These are phyloP conservation scores for Trichoderma hamatum DNA, from an alignment of 2,329 filamentous ascomycete genomes.

Conservation along the genomic window DNA sequence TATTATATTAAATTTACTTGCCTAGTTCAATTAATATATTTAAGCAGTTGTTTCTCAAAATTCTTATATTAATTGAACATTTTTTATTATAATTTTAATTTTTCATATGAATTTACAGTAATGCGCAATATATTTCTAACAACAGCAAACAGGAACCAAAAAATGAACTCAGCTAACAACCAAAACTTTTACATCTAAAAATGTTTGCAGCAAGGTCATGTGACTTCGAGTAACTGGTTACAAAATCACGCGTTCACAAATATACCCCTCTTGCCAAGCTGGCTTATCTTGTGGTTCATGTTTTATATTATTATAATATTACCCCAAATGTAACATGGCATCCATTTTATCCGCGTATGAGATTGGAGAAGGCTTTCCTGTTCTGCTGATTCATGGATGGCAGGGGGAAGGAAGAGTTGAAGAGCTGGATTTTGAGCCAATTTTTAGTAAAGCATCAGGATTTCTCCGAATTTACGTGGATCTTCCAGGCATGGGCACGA, in stretches of 20 bases:
- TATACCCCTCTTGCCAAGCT: neutral
- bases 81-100: too few species aligned
- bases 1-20: too few species aligned
- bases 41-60: too few species aligned
- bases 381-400: slow-evolving; percentile 28
- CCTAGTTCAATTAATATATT: too few species aligned
- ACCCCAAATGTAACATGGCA: neutral
- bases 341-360: slow-evolving; percentile 18
- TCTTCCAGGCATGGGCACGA: slow-evolving; percentile 27
- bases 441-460: slow-evolving; percentile 24
- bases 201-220: neutral
- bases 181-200: neutral
- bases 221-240: neutral
- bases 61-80: too few species aligned
- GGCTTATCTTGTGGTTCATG: too few species aligned
- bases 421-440: slow-evolving; percentile 27
- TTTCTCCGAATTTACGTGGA: slow-evolving; percentile 27
- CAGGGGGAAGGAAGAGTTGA: slow-evolving; percentile 19
- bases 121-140: too few species aligned
- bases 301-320: neutral
- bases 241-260: neutral
- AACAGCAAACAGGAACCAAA: too few species aligned
- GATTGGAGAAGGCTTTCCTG: slow-evolving; percentile 25
- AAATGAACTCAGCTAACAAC: too few species aligned
- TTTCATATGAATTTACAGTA: too few species aligned